Conservation (phyloP, 2,329 filamentous ascomycete genomes). For the Fusarium newnesense region DNA sequence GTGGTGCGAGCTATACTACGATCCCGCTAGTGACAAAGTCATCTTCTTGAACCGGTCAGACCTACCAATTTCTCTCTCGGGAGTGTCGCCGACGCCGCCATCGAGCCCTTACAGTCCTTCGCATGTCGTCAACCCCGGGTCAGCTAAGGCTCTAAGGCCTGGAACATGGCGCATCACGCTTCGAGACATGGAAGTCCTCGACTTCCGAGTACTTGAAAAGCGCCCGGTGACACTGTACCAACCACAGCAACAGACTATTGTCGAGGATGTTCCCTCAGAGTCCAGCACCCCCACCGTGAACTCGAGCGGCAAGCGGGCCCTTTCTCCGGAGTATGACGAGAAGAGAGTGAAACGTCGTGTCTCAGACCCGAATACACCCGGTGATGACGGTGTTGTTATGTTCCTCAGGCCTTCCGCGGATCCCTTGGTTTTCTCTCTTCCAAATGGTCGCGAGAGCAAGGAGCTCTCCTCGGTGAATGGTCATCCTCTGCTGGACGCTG, state of each 20-base stretch:
- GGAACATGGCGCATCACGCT: constrained; percentile 68
- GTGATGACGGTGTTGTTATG: constrained; percentile 64
- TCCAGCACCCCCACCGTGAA: constrained; percentile 51
- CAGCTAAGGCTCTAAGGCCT: constrained; percentile 59
- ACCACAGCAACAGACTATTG: constrained; percentile 41
- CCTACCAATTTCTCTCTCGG: constrained; percentile 61
- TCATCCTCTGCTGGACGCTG: constrained; percentile 63
- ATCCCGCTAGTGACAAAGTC: constrained; percentile 67
- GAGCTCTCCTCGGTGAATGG: constrained; percentile 58
- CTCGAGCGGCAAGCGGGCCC: constrained; percentile 63
- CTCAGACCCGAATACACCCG: constrained; percentile 43
- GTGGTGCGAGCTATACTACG: constrained; percentile 71
- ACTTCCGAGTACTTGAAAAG: constrained; percentile 69
- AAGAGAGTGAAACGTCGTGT: constrained; percentile 57
- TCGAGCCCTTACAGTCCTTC: constrained; percentile 55
- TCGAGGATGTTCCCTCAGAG: constrained; percentile 45
- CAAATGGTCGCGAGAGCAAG: constrained; percentile 58
- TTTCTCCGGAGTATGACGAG: constrained; percentile 57
- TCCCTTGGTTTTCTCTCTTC: constrained; percentile 63
- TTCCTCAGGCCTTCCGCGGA: constrained; percentile 62
- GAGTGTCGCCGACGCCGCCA: constrained; percentile 54
- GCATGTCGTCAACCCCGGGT: constrained; percentile 57
- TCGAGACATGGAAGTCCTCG: constrained; percentile 60
- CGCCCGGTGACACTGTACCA: constrained; percentile 56
- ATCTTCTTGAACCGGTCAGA: constrained; percentile 67